Conservation (phyloP, 2,329 filamentous ascomycete species). For the Phaeophleospora eucalypticola region DNA sequence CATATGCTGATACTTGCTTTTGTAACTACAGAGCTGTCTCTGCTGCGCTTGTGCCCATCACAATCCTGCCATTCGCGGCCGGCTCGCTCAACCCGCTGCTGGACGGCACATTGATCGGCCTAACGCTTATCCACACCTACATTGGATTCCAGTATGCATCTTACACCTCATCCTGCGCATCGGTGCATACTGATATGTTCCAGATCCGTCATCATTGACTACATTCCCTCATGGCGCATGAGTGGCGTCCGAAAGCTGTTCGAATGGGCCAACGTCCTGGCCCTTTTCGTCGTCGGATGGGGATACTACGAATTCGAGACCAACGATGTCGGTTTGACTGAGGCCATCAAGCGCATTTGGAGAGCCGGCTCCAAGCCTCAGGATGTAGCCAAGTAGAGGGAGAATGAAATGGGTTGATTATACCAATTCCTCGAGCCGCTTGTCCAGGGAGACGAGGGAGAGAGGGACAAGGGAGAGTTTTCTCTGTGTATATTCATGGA, state of each 20-base stretch:
- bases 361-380: slow-evolving; percentile 51
- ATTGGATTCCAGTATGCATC: slow-evolving; percentile 76
- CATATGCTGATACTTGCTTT: slow-evolving; percentile 5
- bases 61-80: slow-evolving; percentile 84
- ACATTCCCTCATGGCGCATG: slow-evolving; percentile 70
- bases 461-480: too few species aligned
- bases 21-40: slow-evolving; percentile 60
- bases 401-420: neutral
- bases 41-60: slow-evolving; percentile 77
- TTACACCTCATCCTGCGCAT: neutral
- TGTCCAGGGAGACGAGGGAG: too few species aligned
- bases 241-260: slow-evolving; percentile 64
- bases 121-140: slow-evolving; percentile 87
- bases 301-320: slow-evolving; percentile 99
- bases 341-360: slow-evolving; percentile 86
- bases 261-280: slow-evolving; percentile 73
- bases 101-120: slow-evolving; percentile 79
- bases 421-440: too few species aligned
- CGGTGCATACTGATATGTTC: neutral
- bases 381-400: slow-evolving; percentile 16
- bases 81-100: slow-evolving; percentile 84
- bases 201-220: slow-evolving; percentile 77
- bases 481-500: too few species aligned
- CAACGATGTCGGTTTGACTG: slow-evolving; percentile 91
- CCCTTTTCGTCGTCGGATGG: slow-evolving; percentile 75